phyloP scores from a whole-genome alignment of 176 grass and related monocot species.

The Rhynchospora pubera region DNA sequence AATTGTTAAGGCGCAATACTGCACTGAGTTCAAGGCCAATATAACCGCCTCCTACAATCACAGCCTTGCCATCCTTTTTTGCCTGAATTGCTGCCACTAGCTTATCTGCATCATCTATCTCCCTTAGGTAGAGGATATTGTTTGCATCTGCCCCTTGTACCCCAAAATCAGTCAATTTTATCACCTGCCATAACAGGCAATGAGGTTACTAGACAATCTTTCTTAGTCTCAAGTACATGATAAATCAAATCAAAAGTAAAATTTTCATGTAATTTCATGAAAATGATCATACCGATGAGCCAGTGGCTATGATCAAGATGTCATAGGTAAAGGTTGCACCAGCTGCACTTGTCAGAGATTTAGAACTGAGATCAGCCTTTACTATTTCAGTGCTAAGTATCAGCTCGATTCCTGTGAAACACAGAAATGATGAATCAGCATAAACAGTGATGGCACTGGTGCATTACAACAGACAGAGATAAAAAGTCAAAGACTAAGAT shows the following conservation, averaged over 20 bases:
- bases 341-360: conserved; percentile 62
- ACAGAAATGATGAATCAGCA: conserved; percentile 13
- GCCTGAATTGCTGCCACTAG: conserved; percentile 73
- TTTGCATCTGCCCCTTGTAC: conserved; percentile 73
- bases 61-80: conserved; percentile 88
- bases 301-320: conserved; percentile 78
- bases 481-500: conserved; percentile 3
- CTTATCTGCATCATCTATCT: conserved; percentile 82
- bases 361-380: conserved; percentile 77
- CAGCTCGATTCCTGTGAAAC: conserved; percentile 70
- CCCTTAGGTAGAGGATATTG: conserved; percentile 90
- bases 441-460: background rate
- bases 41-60: conserved; percentile 91
- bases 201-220: conserved; percentile 15
- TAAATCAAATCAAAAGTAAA: background rate
- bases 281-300: conserved; percentile 57
- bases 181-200: conserved; percentile 35
- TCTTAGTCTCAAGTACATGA: background rate
- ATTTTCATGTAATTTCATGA: background rate
- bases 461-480: background rate
- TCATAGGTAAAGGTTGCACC: conserved; percentile 80
- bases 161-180: conserved; percentile 85
- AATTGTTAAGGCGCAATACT: conserved; percentile 66
- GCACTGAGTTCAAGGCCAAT: conserved; percentile 94
- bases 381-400: conserved; percentile 87